Evolutionary conservation across 1,139 yeast genomes (phyloP).

Genomic region (Geotrichum candidum): DNA sequence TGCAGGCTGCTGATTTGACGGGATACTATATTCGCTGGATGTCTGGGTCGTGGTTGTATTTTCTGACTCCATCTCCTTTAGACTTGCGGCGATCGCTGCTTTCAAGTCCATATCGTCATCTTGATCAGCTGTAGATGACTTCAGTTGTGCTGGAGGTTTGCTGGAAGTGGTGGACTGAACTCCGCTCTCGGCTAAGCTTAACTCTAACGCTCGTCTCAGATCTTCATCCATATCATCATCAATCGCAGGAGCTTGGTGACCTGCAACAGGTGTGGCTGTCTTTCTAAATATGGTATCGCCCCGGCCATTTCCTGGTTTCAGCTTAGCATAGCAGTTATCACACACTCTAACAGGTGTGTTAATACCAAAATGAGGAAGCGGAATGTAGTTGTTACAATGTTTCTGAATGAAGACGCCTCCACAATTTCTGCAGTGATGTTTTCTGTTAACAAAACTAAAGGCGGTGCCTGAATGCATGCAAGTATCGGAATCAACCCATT

Average conservation of each 20-base stretch:
- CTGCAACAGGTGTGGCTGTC: neutral
- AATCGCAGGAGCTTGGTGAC: conserved; percentile 3
- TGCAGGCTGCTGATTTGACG: conserved; percentile 19
- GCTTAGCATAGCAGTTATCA: conserved; percentile 72
- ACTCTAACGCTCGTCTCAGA: conserved; percentile 66
- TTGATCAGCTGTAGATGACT: conserved; percentile 35
- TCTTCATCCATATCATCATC: conserved; percentile 66
- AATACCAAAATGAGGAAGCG: conserved; percentile 81
- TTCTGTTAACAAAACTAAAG: conserved; percentile 77
- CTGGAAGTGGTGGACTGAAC: conserved; percentile 13
- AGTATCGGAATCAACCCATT: conserved; percentile 92
- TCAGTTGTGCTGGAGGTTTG: conserved; percentile 6
- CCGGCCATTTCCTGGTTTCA: conserved; percentile 28
- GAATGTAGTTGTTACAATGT: conserved; percentile 65
- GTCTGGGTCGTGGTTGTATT: conserved; percentile 13
- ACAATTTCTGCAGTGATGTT: conserved; percentile 95
- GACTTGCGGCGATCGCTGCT: conserved; percentile 93
- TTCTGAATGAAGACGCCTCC: conserved; percentile 90
- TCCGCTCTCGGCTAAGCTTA: conserved; percentile 59
- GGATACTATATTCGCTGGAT: conserved; percentile 11
- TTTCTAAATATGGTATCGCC: conserved; percentile 5
- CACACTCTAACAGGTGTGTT: conserved; percentile 88
- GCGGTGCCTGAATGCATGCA: conserved; percentile 89
- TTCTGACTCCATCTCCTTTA: conserved; percentile 53
- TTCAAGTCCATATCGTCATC: conserved; percentile 87